These are phyloP conservation scores for Chytriomyces sp. DNA, from an alignment of 192 early-diverging fungal species.

Conservation along the genomic window DNA sequence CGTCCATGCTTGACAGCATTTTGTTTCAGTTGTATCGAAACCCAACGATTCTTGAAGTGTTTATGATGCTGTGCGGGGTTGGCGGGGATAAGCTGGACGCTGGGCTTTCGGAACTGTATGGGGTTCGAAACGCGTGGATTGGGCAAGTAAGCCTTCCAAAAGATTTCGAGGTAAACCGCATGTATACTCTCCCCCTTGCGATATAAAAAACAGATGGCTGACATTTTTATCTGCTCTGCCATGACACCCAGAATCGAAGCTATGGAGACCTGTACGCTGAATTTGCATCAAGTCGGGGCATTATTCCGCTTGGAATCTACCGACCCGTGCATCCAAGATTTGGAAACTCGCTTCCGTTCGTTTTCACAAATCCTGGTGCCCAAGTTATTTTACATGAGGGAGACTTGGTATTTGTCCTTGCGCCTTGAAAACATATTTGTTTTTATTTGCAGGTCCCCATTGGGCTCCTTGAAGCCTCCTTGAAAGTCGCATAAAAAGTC, in stretches of 20 bases:
- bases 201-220: background rate
- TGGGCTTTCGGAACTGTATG: slow-evolving; percentile 17
- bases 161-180: slow-evolving; percentile 42
- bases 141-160: slow-evolving; percentile 50
- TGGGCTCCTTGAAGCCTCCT: background rate
- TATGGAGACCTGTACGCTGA: slow-evolving; percentile 59
- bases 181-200: background rate
- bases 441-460: background rate
- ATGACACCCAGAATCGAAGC: slow-evolving; percentile 38
- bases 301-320: slow-evolving; percentile 62
- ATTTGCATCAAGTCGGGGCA: slow-evolving; percentile 56
- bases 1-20: slow-evolving; percentile 49
- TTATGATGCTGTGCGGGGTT: slow-evolving; percentile 70
- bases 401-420: slow-evolving; percentile 63
- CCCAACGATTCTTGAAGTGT: slow-evolving; percentile 61
- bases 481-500: too few relatives aligned
- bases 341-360: slow-evolving; percentile 69
- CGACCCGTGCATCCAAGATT: slow-evolving; percentile 27
- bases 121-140: slow-evolving; percentile 44
- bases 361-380: slow-evolving; percentile 71
- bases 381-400: slow-evolving; percentile 55
- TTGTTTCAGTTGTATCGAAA: slow-evolving; percentile 56
- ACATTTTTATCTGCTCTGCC: background rate
- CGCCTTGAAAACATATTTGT: background rate
- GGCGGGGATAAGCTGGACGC: background rate